Percentiles rank a stretch among this genome's conserved stretches.
phyloP scores from a whole-genome alignment of 108 stramenopile species.

The Cyclostephanos tholiformis region DNA sequence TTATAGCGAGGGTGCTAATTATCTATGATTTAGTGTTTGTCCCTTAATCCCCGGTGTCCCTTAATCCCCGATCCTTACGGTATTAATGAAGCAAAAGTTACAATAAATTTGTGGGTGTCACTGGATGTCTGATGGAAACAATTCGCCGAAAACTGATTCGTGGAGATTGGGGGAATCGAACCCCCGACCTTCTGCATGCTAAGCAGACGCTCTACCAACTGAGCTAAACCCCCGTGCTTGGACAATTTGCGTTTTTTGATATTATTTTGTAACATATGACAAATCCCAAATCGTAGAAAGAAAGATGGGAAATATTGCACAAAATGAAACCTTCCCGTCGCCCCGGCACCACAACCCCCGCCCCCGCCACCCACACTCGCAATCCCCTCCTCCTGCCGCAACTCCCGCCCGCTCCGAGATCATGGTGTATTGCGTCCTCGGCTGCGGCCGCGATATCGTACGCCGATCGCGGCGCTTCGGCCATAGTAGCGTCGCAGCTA shows the following conservation, averaged over 20 bases:
- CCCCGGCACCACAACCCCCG: not conserved
- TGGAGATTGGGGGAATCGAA: conserved; percentile 61
- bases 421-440: conserved; percentile 36
- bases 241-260: too few relatives aligned
- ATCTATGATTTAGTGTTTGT: too few relatives aligned
- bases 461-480: conserved; percentile 45
- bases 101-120: too few relatives aligned
- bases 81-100: too few relatives aligned
- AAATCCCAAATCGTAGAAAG: too few relatives aligned
- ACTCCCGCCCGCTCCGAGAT: conserved; percentile 16
- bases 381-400: not conserved
- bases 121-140: too few relatives aligned
- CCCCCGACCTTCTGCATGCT: conserved; percentile 90
- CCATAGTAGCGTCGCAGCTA: conserved; percentile 30
- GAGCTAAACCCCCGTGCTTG: conserved; percentile 90
- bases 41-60: too few relatives aligned
- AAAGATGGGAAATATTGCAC: too few relatives aligned
- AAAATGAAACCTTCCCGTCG: not conserved
- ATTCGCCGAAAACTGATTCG: too few relatives aligned
- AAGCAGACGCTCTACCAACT: conserved; percentile 93
- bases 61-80: too few relatives aligned
- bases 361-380: not conserved
- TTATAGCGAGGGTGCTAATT: too few relatives aligned
- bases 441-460: conserved; percentile 45
- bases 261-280: too few relatives aligned